These are phyloP conservation scores for Fusarium illudens DNA, from an alignment of 2,329 filamentous ascomycete species.

Conservation along the genomic window DNA sequence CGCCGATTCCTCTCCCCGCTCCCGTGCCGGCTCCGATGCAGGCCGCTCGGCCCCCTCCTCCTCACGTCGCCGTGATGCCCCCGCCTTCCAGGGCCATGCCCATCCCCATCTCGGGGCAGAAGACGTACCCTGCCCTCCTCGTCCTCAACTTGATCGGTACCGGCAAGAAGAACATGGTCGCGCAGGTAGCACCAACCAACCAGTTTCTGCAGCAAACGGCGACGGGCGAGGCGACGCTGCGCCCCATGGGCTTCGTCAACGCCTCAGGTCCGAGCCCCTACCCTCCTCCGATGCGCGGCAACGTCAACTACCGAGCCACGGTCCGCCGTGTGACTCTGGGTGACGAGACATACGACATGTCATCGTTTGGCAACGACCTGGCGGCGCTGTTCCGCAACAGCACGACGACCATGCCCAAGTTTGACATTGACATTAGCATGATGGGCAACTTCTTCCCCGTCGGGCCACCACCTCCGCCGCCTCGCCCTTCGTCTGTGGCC, in stretches of 20 bases:
- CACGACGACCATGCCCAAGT: constrained; percentile 33
- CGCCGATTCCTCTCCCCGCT: neutral
- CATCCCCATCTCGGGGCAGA: constrained; percentile 11
- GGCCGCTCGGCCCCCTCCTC: neutral
- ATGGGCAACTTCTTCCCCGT: constrained; percentile 12
- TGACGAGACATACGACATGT: constrained; percentile 37
- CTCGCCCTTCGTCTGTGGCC: constrained; percentile 23
- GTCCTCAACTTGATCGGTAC: constrained; percentile 41
- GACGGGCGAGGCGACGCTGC: constrained; percentile 29
- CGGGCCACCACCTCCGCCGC: constrained; percentile 26
- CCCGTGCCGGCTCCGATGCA: neutral
- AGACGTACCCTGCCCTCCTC: constrained; percentile 38
- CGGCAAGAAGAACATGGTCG: constrained; percentile 44
- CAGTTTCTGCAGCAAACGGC: constrained; percentile 43
- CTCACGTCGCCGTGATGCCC: neutral
- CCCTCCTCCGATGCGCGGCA: constrained; percentile 8
- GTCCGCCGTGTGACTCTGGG: constrained; percentile 38
- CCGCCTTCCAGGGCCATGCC: constrained; percentile 11
- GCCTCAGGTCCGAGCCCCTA: neutral
- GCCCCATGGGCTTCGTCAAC: constrained; percentile 20
- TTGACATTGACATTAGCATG: constrained; percentile 31
- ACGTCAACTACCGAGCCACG: constrained; percentile 9
- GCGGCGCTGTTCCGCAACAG: constrained; percentile 29
- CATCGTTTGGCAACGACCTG: constrained; percentile 41
- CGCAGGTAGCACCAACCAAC: constrained; percentile 44